Evolutionary conservation across 805 yeast species (phyloP).

Genomic region (Sungouiella blattae): DNA sequence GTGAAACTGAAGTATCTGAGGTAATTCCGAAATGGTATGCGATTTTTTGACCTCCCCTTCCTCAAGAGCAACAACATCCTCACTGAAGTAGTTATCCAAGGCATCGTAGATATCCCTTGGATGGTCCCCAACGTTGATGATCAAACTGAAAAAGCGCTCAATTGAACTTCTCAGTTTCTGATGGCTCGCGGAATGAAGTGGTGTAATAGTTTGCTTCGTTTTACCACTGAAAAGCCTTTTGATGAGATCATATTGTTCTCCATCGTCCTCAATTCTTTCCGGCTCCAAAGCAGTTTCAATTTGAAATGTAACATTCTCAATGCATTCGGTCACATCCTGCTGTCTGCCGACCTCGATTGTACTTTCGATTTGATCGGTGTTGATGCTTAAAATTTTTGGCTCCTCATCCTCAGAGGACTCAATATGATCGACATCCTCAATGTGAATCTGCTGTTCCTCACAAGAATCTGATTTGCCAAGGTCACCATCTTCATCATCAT

Average conservation of each 20-base stretch:
- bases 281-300: constrained; percentile 85
- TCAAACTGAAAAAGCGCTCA: constrained; percentile 76
- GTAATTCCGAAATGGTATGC: constrained; percentile 66
- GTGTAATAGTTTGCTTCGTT: constrained; percentile 71
- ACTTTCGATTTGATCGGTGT: constrained; percentile 65
- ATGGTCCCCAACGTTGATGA: constrained; percentile 83
- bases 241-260: constrained; percentile 79
- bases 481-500: constrained; percentile 8
- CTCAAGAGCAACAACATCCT: constrained; percentile 64
- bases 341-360: constrained; percentile 83
- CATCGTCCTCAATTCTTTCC: constrained; percentile 55
- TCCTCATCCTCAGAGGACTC: constrained; percentile 1
- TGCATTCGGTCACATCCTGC: constrained; percentile 97
- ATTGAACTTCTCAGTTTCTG: constrained; percentile 29
- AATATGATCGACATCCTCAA: constrained; percentile 3
- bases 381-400: constrained; percentile 31
- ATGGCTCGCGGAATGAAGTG: constrained; percentile 45
- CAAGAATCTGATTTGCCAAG: neutral
- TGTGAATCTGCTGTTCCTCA: constrained; percentile 3
- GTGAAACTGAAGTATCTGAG: constrained; percentile 84
- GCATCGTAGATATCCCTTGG: constrained; percentile 91
- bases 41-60: constrained; percentile 74
- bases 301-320: constrained; percentile 88
- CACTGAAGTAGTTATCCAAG: constrained; percentile 76
- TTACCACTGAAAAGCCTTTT: constrained; percentile 82